Evolutionary conservation across 306 rosid species (phyloP).

Genomic region (Rosa lucieae): DNA sequence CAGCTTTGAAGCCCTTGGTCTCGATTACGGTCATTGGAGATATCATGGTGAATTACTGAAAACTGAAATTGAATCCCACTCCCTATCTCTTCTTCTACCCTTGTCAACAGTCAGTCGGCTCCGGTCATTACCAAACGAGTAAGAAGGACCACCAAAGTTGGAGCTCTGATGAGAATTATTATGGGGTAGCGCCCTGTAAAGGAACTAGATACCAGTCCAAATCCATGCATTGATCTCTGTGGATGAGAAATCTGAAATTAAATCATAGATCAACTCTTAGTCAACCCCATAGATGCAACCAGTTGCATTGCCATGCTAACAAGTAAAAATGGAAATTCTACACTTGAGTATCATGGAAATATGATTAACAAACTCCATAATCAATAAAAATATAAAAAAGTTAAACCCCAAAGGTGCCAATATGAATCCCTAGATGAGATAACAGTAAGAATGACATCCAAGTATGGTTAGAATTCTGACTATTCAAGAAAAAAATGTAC

Average conservation of each 20-base stretch:
- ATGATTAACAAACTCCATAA: not conserved
- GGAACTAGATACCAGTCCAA: constrained; percentile 42
- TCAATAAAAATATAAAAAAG: not conserved
- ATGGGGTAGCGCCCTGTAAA: constrained; percentile 34
- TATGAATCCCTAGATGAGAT: constrained; percentile 1
- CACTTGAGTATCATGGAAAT: not conserved
- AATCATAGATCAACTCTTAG: constrained; percentile 15
- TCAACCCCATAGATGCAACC: not conserved
- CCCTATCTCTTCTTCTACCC: constrained; percentile 56
- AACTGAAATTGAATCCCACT: constrained; percentile 35
- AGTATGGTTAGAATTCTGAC: not conserved
- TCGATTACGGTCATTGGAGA: constrained; percentile 50
- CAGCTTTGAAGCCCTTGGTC: no score
- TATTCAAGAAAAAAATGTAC: constrained; percentile 7
- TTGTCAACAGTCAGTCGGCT: constrained; percentile 40
- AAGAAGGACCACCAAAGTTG: constrained; percentile 44
- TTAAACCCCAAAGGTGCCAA: not conserved
- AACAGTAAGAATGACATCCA: not conserved
- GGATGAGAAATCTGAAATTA: constrained; percentile 45
- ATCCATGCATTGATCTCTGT: constrained; percentile 45
- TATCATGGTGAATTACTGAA: constrained; percentile 38
- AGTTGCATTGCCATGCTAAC: not conserved
- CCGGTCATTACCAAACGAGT: constrained; percentile 38
- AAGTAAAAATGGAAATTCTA: not conserved
- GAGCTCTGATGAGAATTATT: constrained; percentile 47